Base-by-base conservation (phyloP, 345 rosid species). In the Salix arbutifolia region DNA sequence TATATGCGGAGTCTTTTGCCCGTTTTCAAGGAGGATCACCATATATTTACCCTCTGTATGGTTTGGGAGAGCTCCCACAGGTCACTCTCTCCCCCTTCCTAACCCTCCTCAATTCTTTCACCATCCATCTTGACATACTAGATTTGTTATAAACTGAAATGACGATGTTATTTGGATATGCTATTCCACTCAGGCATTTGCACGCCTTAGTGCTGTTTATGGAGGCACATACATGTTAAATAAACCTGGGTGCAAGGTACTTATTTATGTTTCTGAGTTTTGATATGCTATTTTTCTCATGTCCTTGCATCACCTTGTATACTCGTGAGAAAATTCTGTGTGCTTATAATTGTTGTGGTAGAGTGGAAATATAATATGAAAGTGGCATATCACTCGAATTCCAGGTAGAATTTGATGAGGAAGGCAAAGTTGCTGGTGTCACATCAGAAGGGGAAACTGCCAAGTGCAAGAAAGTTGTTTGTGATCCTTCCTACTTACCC, bases 391-490 rank as follows among this genome's bases (percentile, higher is more conserved):
- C 78, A 48, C 69, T 77, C 21, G 75, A 37, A 62, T 81, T 68
- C 72, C 87, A 96, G 98, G 98, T 92, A 28, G 97, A 92, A 85
- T 96, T 91, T 5, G 83, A 96, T 44, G 94, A 86, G 64, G 97
- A 92, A 85, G 97, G 99, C 35, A 87, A 89, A 84, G 99, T 87
- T 75, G 3, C 18, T 52, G 99, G 98, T 79, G 99, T 96, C 67
- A 92, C 98, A 35, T 96, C 99, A 14, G 99, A 93, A 84, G 98
- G 99, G 68, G 97, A 91, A 89, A 96, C 99, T 76, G 99, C 98
- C n/a, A 90, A 74, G 84, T 91, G 98, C 89, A 92, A 92, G 83
- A 96, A 94, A 85, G 92, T 94, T 84, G 99, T 96, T 69, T 94
- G 99, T 28, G 98, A 96, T 75, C 99, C 98, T 73, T 96, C 97